Percentiles rank a stretch among this genome's conserved stretches.
These are phyloP conservation scores for Lodderomyces theae DNA, from an alignment of 1,139 yeast species.

Conservation along the genomic window DNA sequence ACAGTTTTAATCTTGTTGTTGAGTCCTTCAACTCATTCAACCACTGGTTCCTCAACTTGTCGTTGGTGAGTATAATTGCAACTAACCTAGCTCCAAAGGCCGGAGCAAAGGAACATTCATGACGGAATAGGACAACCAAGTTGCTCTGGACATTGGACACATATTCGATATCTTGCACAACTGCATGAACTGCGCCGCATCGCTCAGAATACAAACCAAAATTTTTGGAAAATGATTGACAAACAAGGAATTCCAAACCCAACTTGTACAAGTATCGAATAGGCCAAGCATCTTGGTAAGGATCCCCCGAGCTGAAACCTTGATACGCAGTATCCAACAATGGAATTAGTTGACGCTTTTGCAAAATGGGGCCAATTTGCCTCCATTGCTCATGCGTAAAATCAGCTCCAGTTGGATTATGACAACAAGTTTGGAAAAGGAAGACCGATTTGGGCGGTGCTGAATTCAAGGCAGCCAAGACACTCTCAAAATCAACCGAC, in stretches of 20 bases:
- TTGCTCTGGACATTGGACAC: slow-evolving; percentile 23
- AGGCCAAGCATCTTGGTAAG: slow-evolving; percentile 31
- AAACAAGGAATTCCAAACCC: slow-evolving; percentile 30
- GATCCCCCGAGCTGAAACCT: slow-evolving; percentile 71
- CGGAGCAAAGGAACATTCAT: slow-evolving; percentile 45
- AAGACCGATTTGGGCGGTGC: slow-evolving; percentile 35
- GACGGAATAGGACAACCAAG: slow-evolving; percentile 32
- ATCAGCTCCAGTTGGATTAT: slow-evolving; percentile 95
- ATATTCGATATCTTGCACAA: slow-evolving; percentile 23
- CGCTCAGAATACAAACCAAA: slow-evolving; percentile 48
- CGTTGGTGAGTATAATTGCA: slow-evolving; percentile 23
- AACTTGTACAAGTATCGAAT: slow-evolving; percentile 23
- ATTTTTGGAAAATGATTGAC: slow-evolving; percentile 46
- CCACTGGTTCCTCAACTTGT: slow-evolving; percentile 31
- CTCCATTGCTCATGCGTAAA: slow-evolving; percentile 81
- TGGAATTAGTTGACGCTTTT: slow-evolving; percentile 59
- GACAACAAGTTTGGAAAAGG: slow-evolving; percentile 90
- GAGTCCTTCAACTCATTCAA: slow-evolving; percentile 30
- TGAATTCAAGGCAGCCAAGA: slow-evolving; percentile 24
- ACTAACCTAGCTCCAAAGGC: slow-evolving; percentile 47
- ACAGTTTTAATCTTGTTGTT: slow-evolving; percentile 27
- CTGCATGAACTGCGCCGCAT: slow-evolving; percentile 42
- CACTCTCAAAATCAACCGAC: slow-evolving; percentile 29
- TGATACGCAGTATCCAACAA: slow-evolving; percentile 92
- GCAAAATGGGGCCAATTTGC: slow-evolving; percentile 59